phyloP scores from a whole-genome alignment of 768 basidiomycete genomes.

The Trametes meyenii region DNA sequence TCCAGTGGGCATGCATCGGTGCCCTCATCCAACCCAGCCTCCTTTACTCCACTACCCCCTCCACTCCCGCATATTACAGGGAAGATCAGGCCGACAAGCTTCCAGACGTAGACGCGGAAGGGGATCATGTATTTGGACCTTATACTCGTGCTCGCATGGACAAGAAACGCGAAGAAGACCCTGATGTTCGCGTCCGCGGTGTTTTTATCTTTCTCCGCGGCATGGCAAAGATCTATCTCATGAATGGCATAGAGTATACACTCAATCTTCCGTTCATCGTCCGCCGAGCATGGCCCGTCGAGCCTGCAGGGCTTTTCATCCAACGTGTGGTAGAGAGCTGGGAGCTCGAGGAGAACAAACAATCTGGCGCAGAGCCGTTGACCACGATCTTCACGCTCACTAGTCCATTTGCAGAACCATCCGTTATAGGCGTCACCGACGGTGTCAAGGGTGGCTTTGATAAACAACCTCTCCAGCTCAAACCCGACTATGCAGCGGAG shows the following conservation, averaged over 20 bases:
- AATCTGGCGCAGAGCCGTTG: slow-evolving; percentile 67
- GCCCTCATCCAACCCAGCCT: slow-evolving; percentile 58
- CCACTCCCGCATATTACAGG: slow-evolving; percentile 34
- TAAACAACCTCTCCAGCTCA: slow-evolving; percentile 23
- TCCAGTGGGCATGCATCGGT: slow-evolving; percentile 83
- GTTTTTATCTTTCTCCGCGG: slow-evolving; percentile 80
- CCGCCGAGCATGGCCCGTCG: slow-evolving; percentile 74
- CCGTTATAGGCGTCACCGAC: slow-evolving; percentile 66
- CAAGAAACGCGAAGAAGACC: slow-evolving; percentile 42
- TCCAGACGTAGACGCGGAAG: slow-evolving; percentile 32
- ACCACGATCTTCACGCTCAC: slow-evolving; percentile 82
- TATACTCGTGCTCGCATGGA: slow-evolving; percentile 37
- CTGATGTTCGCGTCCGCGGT: slow-evolving; percentile 51
- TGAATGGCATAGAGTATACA: slow-evolving; percentile 74
- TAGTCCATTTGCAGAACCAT: slow-evolving; percentile 75
- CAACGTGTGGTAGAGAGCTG: slow-evolving; percentile 70
- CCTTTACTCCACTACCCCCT: slow-evolving; percentile 31
- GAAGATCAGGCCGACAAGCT: slow-evolving; percentile 32
- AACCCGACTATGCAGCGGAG: slow-evolving; percentile 13
- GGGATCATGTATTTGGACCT: slow-evolving; percentile 43
- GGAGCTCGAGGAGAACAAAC: slow-evolving; percentile 67
- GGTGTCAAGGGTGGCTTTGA: slow-evolving; percentile 56
- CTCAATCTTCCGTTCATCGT: slow-evolving; percentile 83
- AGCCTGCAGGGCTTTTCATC: slow-evolving; percentile 78
- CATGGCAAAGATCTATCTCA: slow-evolving; percentile 69